Evolutionary conservation across 2,329 filamentous ascomycete genomes (phyloP).

Genomic region (Ambrosiella xylebori): DNA sequence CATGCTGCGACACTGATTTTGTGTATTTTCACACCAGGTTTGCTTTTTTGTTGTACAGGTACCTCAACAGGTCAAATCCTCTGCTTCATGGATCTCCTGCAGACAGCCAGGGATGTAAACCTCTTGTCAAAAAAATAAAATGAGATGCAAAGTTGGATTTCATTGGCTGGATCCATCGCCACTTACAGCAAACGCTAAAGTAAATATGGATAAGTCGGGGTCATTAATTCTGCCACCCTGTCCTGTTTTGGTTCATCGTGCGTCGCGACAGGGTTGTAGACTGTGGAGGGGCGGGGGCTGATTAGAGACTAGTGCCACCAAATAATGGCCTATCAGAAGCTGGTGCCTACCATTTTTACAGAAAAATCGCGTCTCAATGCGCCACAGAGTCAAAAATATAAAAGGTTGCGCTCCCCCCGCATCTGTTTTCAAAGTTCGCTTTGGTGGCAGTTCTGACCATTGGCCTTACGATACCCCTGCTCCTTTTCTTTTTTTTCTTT

Average conservation of each 20-base stretch:
- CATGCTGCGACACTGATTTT: not conserved
- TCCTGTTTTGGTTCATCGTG: conserved; percentile 1
- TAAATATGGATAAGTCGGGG: not conserved
- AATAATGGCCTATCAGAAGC: not conserved
- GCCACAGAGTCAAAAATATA: conserved; percentile 14
- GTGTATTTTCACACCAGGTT: not conserved
- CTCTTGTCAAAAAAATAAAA: conserved; percentile 8
- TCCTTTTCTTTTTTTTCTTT: conserved; percentile 1
- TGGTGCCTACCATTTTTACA: not conserved
- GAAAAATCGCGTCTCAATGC: conserved; percentile 8
- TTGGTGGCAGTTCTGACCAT: conserved; percentile 12
- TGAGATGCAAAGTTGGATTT: not conserved
- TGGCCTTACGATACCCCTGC: conserved; percentile 10
- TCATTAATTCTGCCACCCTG: not conserved
- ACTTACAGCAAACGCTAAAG: conserved; percentile 1
- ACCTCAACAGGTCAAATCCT: too few species aligned
- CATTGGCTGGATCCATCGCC: conserved; percentile 4
- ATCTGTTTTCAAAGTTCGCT: not conserved
- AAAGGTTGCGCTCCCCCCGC: conserved; percentile 11
- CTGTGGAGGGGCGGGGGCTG: not conserved
- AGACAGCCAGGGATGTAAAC: conserved; percentile 5
- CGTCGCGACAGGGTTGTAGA: not conserved
- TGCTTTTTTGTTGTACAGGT: too few species aligned
- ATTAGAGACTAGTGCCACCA: not conserved
- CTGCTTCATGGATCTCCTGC: conserved; percentile 7